Evolutionary conservation across 345 rosid genomes (phyloP), one percentile per base, ranked within the genome.

Genomic region (Linum tenue): DNA sequence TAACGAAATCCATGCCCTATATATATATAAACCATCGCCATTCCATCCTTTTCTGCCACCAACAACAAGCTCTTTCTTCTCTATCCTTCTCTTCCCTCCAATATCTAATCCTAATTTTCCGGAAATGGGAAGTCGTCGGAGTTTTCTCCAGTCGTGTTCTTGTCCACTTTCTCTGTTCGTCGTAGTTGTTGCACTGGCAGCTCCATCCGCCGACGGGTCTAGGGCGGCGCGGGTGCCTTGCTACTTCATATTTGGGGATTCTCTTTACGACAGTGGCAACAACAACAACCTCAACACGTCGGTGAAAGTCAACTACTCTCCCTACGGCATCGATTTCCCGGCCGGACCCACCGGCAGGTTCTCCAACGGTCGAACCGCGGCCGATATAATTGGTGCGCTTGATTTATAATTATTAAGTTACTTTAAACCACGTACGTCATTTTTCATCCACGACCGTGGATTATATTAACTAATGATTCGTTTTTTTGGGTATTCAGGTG

Each of bases 211-310:
- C 53, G 53, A 48, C 11, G 53, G 15, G 14, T 48, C 14, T 1
- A 12, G 2, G 1, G 14, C 15, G 53, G 51, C 72, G 3, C 56
- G 37, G 9, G 73, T 73, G 31, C 73, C 77, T 1, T 69, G 73
- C 35, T 69, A 38, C 59, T 73, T 69, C 69, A 55, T 73, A 7
- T 73, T 73, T 14, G 77, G 77, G 65, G 77, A 58, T 40, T 73
- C 77, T 0, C 10, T 40, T 2, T 55, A 4, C 22, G 77, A 69
- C 44, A 42, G 53, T 60, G 77, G 77, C 14, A 73, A 73, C 22
- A 73, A 73, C n/a, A 73, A 73, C 17, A 37, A 5, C 17, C 77
- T 73, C 36, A 1, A 42, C 1, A 60, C 77, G 7, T 0, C 8
- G 7, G 58, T 67, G 3, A 73, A 60, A 60, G 51, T 64, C 62